Evolutionary conservation across 768 basidiomycete species (phyloP).

Genomic region (Leccinum broughii): DNA sequence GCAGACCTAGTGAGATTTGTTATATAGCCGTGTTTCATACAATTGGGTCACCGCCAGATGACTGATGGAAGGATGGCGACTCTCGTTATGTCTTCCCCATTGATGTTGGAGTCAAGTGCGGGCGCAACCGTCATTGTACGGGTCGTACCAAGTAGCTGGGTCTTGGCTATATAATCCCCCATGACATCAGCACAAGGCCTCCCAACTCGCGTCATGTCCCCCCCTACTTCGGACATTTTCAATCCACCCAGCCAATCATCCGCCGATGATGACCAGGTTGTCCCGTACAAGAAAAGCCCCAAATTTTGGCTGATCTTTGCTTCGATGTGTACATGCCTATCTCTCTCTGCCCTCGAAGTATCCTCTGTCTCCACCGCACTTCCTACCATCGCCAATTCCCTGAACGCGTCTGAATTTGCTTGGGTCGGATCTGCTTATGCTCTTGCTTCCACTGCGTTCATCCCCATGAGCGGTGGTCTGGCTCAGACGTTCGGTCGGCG

Average conservation of each 20-base stretch:
- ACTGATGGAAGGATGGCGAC: neutral
- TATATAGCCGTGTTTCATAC: neutral
- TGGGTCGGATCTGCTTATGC: slow-evolving; percentile 50
- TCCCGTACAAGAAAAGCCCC: neutral
- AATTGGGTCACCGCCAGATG: neutral
- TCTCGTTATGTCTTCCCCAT: neutral
- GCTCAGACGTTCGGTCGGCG: slow-evolving; percentile 43
- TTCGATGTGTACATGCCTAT: slow-evolving; percentile 29
- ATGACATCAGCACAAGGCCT: neutral
- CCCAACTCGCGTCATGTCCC: neutral
- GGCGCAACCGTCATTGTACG: neutral
- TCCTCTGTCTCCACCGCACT: slow-evolving; percentile 40
- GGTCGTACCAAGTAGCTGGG: neutral
- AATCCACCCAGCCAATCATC: neutral
- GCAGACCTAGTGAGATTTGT: neutral
- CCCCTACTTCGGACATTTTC: neutral
- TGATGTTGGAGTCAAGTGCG: neutral
- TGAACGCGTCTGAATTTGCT: slow-evolving; percentile 39
- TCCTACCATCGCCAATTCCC: slow-evolving; percentile 41
- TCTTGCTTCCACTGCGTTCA: slow-evolving; percentile 39
- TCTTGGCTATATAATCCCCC: neutral
- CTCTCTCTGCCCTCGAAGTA: slow-evolving; percentile 35
- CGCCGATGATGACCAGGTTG: neutral
- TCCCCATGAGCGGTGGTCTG: slow-evolving; percentile 41
- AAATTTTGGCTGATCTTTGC: slow-evolving; percentile 35